Evolutionary conservation across 2,329 filamentous ascomycete genomes (phyloP), one percentile per base, ranked within the genome.

Genomic region (Dactylonectria estremocensis): DNA sequence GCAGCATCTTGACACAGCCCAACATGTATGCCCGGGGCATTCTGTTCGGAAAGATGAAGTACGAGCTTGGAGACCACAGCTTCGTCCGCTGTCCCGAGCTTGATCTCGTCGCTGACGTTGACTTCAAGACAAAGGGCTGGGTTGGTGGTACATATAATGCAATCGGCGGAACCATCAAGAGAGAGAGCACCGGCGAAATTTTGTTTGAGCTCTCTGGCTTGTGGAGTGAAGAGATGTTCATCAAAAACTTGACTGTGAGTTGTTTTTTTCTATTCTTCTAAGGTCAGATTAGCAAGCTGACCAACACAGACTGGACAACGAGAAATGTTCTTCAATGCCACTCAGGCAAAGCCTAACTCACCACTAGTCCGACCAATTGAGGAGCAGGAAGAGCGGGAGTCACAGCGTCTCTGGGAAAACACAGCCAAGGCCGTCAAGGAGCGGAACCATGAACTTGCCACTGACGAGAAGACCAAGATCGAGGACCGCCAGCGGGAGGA

Each of bases 11-110:
- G 59, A 98, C 96, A 5, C 96, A 99, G 78, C 96, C 96, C 18
- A 99, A 99, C 84, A 99, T 99, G 95, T 99, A 99, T 80, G 96
- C 95, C 22, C 90, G 96, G 69, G 95, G 96, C 40, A 98, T 99
- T 67, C 86, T 99, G 9, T 98, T 99, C 77, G 96, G 96, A 54
- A 98, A 98, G 81, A 98, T 99, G 96, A 98, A 98, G 82, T 99
- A 98, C 81, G 96, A 99, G 84, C 90, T 99, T 8, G 96, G 95
- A 71, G 95, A 98, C 80, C 95, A 97, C 83, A 97, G 95, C 79
- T 94, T 95, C 75, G 93, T 99, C 20, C 89, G 92, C 72, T 98
- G 96, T 80, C 94, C 95, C 0, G 95, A 98, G 80, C 89, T 94
- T 18, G 92, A 95, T 65, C 86, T 99, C 18, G 89, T 91, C 28